Base-by-base conservation (phyloP, 2,329 filamentous ascomycete species). In the Aspergillus quadrilineatus region DNA sequence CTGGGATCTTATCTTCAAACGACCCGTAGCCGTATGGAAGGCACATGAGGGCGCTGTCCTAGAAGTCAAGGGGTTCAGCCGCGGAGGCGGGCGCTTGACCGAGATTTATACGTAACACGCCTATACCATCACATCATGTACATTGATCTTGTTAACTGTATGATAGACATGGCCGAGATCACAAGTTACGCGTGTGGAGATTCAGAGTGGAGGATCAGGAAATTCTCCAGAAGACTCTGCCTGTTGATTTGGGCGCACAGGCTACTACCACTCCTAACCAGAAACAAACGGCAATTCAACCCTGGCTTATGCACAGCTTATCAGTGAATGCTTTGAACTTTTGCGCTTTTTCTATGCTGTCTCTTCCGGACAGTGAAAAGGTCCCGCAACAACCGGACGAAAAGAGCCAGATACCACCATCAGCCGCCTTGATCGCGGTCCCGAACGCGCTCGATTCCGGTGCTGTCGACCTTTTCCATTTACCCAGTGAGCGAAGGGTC, bases 281-380 rank as follows among this genome's bases (percentile, higher is more conserved):
- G 26, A 29, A 37, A 60, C 34, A 26, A 82, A 77, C 61, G 69
- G 26, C 60, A 51, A 44, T 12, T 14, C 67, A 73, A 65, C 94
- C 94, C 30, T 96, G 90, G 91, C 77, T 97, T n/a, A 73, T 96
- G 22, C 85, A 96, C 73, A 83, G 89, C 4, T 77, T 99, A 4
- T 81, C 89, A 4, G 91, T 97, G 43, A 97, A 97, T 68, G 91
- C 93, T 1, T 84, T 97, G 77, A 99, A 97, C 69, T 99, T 97
- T 71, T 99, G 94, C 87, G 87, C 68, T 58, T 78, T 57, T 69
- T 74, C 61, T 6, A 69, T 67, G 43, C 58, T 59, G 6, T 65
- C 72, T 6, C 60, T 71, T 15, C 6, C 47, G 0, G 14, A 32
- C 2, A 22, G n/a, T 32, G 7, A 15, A 12, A 10, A 4, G 7